Evolutionary conservation across 345 rosid species (phyloP).

Genomic region (Eucalyptus tenuipes): DNA sequence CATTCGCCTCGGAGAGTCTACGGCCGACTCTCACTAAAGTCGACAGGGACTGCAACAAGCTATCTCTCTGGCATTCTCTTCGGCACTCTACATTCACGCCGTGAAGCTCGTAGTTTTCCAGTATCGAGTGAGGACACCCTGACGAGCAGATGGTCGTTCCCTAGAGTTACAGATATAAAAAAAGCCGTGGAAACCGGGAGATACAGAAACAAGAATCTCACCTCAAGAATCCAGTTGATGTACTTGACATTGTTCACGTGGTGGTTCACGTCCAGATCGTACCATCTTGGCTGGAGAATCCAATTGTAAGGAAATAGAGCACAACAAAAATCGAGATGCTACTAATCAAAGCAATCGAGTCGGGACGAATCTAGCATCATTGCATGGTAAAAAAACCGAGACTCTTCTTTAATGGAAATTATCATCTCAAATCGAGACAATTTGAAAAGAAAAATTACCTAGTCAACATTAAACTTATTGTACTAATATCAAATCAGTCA

Average conservation of each 20-base stretch:
- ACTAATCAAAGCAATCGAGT: background rate
- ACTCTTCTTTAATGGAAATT: background rate
- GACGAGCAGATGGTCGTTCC: background rate
- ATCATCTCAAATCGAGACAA: too few relatives aligned
- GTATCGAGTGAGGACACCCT: slow-evolving; percentile 71
- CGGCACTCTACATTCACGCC: slow-evolving; percentile 73
- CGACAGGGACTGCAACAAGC: slow-evolving; percentile 76
- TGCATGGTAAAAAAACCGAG: background rate
- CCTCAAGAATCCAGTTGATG: slow-evolving; percentile 95
- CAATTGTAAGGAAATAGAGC: background rate
- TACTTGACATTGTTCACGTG: slow-evolving; percentile 97
- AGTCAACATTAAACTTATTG: too few relatives aligned
- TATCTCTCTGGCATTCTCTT: slow-evolving; percentile 87
- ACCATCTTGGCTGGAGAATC: slow-evolving; percentile 79
- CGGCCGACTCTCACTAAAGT: slow-evolving; percentile 33
- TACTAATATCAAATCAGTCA: too few relatives aligned
- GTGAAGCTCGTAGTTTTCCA: slow-evolving; percentile 76
- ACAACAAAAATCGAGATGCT: background rate
- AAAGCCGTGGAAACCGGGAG: too few relatives aligned
- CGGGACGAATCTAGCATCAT: background rate
- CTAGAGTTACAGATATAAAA: too few relatives aligned
- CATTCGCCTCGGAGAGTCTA: slow-evolving; percentile 11
- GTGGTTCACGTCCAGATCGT: slow-evolving; percentile 86
- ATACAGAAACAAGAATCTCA: background rate
- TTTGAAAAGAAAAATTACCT: too few relatives aligned